These are phyloP conservation scores for Exobasidium cylindrosporum DNA, from an alignment of 1,284 basidiomycete genomes.

Conservation along the genomic window DNA sequence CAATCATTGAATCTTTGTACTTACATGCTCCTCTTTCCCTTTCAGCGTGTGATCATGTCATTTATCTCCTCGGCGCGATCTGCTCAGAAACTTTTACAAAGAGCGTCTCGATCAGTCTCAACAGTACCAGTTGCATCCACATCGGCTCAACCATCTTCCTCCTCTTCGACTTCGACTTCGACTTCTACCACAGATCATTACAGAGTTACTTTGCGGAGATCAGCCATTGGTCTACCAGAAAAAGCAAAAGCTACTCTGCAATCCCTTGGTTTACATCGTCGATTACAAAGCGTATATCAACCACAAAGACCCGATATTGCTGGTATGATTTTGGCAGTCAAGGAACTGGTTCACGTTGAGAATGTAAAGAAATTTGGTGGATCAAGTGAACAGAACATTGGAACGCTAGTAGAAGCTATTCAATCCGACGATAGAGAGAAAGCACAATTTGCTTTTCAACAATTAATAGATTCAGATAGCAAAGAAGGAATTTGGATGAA, in stretches of 20 bases:
- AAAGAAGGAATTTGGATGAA: constrained; percentile 49
- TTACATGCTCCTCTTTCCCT: no score
- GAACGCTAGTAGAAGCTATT: no score
- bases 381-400: background rate
- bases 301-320: constrained; percentile 69
- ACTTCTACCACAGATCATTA: constrained; percentile 65
- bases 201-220: constrained; percentile 78
- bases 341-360: constrained; percentile 80
- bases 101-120: background rate
- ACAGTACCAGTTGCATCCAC: background rate
- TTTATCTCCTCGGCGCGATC: no score
- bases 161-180: no score
- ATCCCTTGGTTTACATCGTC: constrained; percentile 72
- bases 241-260: constrained; percentile 70
- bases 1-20: no score
- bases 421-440: constrained; percentile 24
- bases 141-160: background rate
- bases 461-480: constrained; percentile 17
- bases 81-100: no score
- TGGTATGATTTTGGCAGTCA: constrained; percentile 75
- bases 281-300: constrained; percentile 78
- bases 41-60: no score
- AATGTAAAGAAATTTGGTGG: constrained; percentile 62
- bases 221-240: constrained; percentile 73
- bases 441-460: background rate